These are phyloP conservation scores for Eutrema salsugineum DNA, from an alignment of 441 rosid species.

Conservation along the genomic window DNA sequence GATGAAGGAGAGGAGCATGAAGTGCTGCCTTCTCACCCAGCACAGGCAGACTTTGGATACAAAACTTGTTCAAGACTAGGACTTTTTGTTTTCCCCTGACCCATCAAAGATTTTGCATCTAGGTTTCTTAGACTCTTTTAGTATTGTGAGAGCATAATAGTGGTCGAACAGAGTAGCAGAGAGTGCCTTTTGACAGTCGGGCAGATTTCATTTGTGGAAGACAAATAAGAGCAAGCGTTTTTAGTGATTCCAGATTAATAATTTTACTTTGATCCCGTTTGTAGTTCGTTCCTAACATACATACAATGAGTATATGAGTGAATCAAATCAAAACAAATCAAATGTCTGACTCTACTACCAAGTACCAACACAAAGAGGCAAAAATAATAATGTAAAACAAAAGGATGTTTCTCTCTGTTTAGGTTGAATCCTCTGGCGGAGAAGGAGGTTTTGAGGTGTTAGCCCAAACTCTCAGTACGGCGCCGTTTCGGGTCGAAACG, in stretches of 20 bases:
- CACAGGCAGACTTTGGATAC: constrained; percentile 4
- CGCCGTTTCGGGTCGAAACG: background rate
- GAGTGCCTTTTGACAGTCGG: background rate
- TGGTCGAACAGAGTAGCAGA: background rate
- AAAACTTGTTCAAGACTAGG: constrained; percentile 1
- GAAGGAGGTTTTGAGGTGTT: background rate
- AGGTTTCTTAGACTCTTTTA: background rate
- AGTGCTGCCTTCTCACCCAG: constrained; percentile 28
- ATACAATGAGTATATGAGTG: background rate
- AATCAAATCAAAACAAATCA: background rate
- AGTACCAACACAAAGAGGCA: background rate
- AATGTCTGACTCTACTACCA: background rate
- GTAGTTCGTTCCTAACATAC: background rate
- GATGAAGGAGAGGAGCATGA: constrained; percentile 61
- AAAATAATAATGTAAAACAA: background rate
- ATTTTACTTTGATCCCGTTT: background rate
- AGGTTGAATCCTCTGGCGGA: background rate
- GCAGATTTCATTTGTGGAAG: background rate
- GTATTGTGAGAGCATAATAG: background rate
- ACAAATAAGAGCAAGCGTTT: background rate
- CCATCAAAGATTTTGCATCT: background rate
- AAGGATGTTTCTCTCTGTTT: background rate
- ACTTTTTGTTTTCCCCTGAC: background rate
- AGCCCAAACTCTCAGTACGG: background rate
- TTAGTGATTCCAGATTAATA: background rate